Evolutionary conservation across 306 rosid genomes (phyloP).

Genomic region (Ochetophila trinervis): DNA sequence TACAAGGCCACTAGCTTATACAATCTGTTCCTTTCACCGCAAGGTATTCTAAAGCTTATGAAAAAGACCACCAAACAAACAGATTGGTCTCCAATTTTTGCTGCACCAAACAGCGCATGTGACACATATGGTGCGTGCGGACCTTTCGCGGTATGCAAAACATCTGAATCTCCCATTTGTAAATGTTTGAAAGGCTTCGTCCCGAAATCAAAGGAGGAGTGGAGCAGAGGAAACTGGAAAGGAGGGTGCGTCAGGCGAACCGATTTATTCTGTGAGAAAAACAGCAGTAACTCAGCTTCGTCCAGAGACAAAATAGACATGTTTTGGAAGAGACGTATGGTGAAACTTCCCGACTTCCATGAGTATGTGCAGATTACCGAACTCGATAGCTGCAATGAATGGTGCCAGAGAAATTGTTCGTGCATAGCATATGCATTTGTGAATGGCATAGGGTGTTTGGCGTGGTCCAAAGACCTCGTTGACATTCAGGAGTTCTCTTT

Average conservation of each 20-base stretch:
- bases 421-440: no score
- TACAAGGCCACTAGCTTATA: not conserved
- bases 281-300: not conserved
- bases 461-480: no score
- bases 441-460: no score
- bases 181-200: constrained; percentile 22
- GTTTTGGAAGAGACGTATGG: no score
- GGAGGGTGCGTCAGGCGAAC: constrained; percentile 21
- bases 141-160: constrained; percentile 6
- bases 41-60: constrained; percentile 18
- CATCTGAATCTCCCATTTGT: constrained; percentile 13
- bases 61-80: not conserved
- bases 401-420: no score
- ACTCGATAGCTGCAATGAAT: no score
- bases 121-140: constrained; percentile 28
- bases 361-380: no score
- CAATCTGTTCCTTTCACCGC: constrained; percentile 17
- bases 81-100: not conserved
- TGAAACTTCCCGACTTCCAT: no score
- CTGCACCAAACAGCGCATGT: not conserved
- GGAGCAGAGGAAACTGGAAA: constrained; percentile 21
- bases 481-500: no score
- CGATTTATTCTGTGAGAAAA: constrained; percentile 15
- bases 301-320: not conserved
- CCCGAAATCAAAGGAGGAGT: constrained; percentile 1